Evolutionary conservation across 2,329 filamentous ascomycete species (phyloP).

Genomic region (Cercospora zeina): DNA sequence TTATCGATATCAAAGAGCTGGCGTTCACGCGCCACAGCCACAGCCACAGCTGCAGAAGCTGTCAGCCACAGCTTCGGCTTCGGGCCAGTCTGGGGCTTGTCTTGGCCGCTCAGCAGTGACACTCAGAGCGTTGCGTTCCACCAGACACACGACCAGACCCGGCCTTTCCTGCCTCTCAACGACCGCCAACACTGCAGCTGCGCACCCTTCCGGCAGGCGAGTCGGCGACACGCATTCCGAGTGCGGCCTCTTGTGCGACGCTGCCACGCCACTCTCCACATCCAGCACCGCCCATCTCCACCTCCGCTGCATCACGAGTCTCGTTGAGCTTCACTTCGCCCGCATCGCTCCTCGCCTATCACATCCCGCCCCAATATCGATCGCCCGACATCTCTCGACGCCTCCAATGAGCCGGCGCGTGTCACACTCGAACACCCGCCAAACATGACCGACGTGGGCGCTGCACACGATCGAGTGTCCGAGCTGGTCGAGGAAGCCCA

Average conservation of each 20-base stretch:
- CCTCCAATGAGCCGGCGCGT: slow-evolving; percentile 28
- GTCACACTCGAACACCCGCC: slow-evolving; percentile 22
- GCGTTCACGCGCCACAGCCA: neutral
- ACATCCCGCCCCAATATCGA: neutral
- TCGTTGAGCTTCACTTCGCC: slow-evolving; percentile 15
- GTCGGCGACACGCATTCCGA: neutral
- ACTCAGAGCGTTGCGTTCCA: neutral
- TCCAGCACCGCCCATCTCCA: slow-evolving; percentile 1
- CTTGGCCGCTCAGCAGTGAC: neutral
- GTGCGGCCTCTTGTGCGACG: neutral
- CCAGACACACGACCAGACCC: neutral
- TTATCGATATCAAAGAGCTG: no score
- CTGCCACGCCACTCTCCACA: neutral
- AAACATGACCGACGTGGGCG: slow-evolving; percentile 33
- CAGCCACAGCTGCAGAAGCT: neutral
- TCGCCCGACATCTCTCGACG: slow-evolving; percentile 3
- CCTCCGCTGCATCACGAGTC: slow-evolving; percentile 8
- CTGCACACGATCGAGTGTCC: slow-evolving; percentile 41
- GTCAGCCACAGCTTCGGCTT: neutral
- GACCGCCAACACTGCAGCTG: neutral
- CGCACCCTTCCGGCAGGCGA: neutral
- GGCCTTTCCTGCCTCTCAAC: neutral
- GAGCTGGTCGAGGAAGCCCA: slow-evolving; percentile 47
- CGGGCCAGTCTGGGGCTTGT: neutral
- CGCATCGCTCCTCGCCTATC: slow-evolving; percentile 5